Conservation (phyloP, 1,284 basidiomycete genomes). For the Sporisorium reilianum region DNA sequence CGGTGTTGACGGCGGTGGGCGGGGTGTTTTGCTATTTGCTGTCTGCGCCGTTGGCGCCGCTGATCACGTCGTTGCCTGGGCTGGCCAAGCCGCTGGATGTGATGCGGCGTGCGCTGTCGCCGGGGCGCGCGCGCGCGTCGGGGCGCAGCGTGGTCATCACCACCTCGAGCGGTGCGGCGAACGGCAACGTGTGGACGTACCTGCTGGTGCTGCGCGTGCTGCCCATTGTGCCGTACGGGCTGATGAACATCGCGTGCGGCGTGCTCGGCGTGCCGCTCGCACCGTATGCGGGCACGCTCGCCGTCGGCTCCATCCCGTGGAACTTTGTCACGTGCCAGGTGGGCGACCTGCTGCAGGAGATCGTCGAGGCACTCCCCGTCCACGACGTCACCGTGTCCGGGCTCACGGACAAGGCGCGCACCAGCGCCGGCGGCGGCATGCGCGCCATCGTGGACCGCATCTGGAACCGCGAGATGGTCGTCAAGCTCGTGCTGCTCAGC, state of each 20-base stretch:
- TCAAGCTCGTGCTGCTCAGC: conserved; percentile 58
- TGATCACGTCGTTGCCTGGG: conserved; percentile 60
- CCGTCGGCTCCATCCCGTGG: conserved; percentile 65
- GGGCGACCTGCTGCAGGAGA: conserved; percentile 65
- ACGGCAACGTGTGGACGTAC: conserved; percentile 61
- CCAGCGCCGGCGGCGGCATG: conserved; percentile 54
- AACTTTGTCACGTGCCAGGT: conserved; percentile 67
- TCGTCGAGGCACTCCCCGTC: conserved; percentile 55
- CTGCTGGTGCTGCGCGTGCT: conserved; percentile 64
- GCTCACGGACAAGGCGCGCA: conserved; percentile 26
- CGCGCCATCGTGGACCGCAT: conserved; percentile 54
- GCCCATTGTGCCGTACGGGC: conserved; percentile 67
- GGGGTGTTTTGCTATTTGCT: conserved; percentile 66
- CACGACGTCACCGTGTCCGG: conserved; percentile 34
- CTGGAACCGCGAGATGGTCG: conserved; percentile 62
- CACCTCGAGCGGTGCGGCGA: conserved; percentile 19
- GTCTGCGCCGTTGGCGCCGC: conserved; percentile 53
- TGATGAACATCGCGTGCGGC: conserved; percentile 68
- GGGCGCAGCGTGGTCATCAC: conserved; percentile 50
- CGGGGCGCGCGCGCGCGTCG: conserved; percentile 36
- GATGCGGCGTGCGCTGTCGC: conserved; percentile 60
- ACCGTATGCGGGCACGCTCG: conserved; percentile 63
- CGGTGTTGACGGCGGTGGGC: conserved; percentile 64
- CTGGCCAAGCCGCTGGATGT: conserved; percentile 60
- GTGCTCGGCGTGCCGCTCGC: conserved; percentile 65